These are phyloP conservation scores for Aspergillaceae sp. DNA, from an alignment of 2,329 filamentous ascomycete species.

Conservation along the genomic window DNA sequence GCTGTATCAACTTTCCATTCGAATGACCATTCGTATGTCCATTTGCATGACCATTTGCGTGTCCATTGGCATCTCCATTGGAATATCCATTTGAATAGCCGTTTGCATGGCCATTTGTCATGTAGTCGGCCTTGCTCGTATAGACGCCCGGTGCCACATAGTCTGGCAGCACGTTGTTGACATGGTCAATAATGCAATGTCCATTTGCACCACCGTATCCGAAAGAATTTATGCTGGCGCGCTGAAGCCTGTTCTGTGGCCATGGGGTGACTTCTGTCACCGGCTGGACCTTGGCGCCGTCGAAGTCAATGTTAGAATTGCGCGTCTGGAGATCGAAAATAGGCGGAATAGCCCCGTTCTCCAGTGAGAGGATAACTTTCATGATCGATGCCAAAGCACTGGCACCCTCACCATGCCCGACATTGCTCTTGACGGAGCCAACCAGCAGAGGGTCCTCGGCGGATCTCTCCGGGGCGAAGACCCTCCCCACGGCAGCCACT, in stretches of 20 bases:
- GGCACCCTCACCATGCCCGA: conserved; percentile 16
- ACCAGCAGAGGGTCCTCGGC: conserved; percentile 5
- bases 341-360: conserved; percentile 11
- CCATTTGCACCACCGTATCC: conserved; percentile 19
- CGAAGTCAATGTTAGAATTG: conserved; percentile 12
- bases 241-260: no score
- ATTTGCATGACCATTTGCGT: no score
- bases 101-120: no score
- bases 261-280: neutral
- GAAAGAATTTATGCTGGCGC: conserved; percentile 16
- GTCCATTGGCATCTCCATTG: conserved; percentile 17
- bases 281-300: conserved; percentile 6
- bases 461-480: conserved; percentile 15
- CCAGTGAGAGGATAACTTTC: conserved; percentile 11
- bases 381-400: conserved; percentile 12
- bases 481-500: neutral
- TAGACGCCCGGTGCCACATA: no score
- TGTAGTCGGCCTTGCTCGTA: no score
- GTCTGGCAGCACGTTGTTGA: no score
- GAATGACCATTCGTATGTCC: conserved; percentile 6
- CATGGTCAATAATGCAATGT: no score
- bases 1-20: conserved; percentile 6
- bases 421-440: conserved; percentile 6
- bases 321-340: conserved; percentile 13
- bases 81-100: conserved; percentile 16